Evolutionary conservation across 768 basidiomycete species (phyloP).

Genomic region (Lactifluus rugatus): DNA sequence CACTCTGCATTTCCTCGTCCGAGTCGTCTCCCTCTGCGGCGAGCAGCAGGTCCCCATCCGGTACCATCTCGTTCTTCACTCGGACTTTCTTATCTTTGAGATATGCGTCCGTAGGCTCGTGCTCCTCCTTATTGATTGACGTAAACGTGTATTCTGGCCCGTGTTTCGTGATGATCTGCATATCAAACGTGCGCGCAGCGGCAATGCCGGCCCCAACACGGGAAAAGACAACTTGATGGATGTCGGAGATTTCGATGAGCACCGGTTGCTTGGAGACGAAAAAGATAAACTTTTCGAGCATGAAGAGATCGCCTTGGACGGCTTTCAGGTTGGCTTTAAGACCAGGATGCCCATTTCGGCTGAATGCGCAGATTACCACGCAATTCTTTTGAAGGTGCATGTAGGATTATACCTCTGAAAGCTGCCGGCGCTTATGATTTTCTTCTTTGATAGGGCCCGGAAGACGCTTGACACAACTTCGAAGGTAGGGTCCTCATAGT

Average conservation of each 20-base stretch:
- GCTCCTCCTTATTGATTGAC: constrained; percentile 93
- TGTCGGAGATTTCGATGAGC: constrained; percentile 82
- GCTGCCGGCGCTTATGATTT: constrained; percentile 77
- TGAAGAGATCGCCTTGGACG: constrained; percentile 91
- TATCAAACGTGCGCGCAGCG: constrained; percentile 87
- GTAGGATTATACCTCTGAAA: constrained; percentile 63
- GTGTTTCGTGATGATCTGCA: constrained; percentile 77
- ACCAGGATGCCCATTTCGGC: constrained; percentile 84
- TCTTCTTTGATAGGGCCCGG: constrained; percentile 82
- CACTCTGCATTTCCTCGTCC: constrained; percentile 76
- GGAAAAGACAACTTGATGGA: constrained; percentile 86
- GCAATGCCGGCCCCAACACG: constrained; percentile 83
- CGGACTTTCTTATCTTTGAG: constrained; percentile 85
- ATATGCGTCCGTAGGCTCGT: constrained; percentile 75
- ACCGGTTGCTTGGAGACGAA: constrained; percentile 95
- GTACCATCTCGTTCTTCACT: constrained; percentile 92
- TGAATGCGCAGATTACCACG: constrained; percentile 25
- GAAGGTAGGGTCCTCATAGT: constrained; percentile 92
- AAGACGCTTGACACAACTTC: constrained; percentile 93
- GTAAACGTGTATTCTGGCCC: constrained; percentile 86
- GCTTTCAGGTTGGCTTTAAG: constrained; percentile 98
- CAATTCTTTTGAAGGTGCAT: background rate
- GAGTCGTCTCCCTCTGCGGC: constrained; percentile 61
- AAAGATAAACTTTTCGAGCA: constrained; percentile 96
- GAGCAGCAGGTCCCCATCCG: constrained; percentile 72